Base-by-base conservation (phyloP, 768 basidiomycete genomes). In the Lentinula aciculospora region DNA sequence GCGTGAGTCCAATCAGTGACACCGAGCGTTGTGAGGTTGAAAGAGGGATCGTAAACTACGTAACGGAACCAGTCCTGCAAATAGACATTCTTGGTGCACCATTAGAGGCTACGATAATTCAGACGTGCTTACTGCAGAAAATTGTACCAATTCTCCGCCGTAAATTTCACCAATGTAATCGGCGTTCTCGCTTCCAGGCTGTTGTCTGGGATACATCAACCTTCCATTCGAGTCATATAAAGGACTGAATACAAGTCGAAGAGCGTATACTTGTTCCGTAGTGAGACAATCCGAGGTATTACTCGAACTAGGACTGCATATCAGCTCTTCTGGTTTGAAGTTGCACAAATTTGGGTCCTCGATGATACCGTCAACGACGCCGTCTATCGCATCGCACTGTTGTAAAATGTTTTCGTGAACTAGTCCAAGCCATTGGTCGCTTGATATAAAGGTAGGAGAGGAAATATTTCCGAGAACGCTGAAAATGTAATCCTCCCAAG, bases 301-400 rank as follows among this genome's bases (percentile, higher is more conserved):
- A 21, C 45, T 32, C 4, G 25, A 28, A n/a, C n/a, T n/a, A 17
- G 56, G 34, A 25, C 34, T 21, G 46, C 64, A 65, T 3, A 61
- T 50, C 25, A 65, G 36, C 7, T 53, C 51, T 23, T 64, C 61
- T 8, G 63, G 63, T 13, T 48, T 55, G 47, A 63, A 66, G 45
- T 58, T 53, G 53, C 65, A 66, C 31, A 53, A 34, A 31, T 60
- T 55, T 2, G 65, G 65, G 40, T 66, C 63, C 12, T 58, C 58
- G 17, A 66, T 58, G 21, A 66, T 53, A 19, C 61, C 61, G 56
- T 66, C 65, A 17, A 53, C 45, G 17, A 61, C 53, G 12, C 65
- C 65, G 47, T 66, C 65, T 15, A 66, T 39, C 1, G 39, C 49
- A 40, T 66, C 65, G 57, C 65, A 66, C 36, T 66, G 65, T 29